Evolutionary conservation across 1,284 basidiomycete species (phyloP), one percentile per base, ranked within the genome.

Genomic region (Jaminaea rosea): DNA sequence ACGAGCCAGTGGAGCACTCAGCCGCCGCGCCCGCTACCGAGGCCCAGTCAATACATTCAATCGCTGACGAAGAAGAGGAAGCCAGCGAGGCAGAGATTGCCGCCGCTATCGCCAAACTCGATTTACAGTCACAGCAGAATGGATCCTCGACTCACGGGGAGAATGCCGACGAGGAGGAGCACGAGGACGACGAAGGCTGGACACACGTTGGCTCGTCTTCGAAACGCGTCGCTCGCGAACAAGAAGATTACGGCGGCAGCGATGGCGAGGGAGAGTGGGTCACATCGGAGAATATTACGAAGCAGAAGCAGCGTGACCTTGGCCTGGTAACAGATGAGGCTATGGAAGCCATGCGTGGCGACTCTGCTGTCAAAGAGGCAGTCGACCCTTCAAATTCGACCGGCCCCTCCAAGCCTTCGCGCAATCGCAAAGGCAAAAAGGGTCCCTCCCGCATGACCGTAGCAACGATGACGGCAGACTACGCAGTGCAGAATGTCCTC

Each of bases 401-500:
- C n/a, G n/a, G n/a, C n/a, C 19, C 19, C 8, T n/a, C 19, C 39
- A 42, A 8, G 77, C 87, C 27, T 61, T 67, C 50, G 78, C 78
- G 90, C 73, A 90, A 9, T n/a, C 19, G 39, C 34, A 58, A 51
- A 31, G 48, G 32, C n/a, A 55, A 34, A 19, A 53, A 53, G 39
- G 42, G 27, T 2, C 11, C n/a, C 10, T 13, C 19, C 17, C 19
- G 27, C 13, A 46, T 72, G 62, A 67, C 62, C 10, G 70, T 72
- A 3, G 71, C 71, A 0, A 69, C 68, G 51, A 71, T 98, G 87
- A 98, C 94, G 1, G 88, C 88, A 32, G 94, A 99, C 81, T 98
- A 91, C 76, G 94, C 94, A 13, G 94, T 99, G 82, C 94, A 99
- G 77, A 99, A 99, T 71, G 90, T 98, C 11, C 76, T 96, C 54